Conservation (phyloP, 208 protist genomes). For the Kentomonas sorsogonicus region DNA sequence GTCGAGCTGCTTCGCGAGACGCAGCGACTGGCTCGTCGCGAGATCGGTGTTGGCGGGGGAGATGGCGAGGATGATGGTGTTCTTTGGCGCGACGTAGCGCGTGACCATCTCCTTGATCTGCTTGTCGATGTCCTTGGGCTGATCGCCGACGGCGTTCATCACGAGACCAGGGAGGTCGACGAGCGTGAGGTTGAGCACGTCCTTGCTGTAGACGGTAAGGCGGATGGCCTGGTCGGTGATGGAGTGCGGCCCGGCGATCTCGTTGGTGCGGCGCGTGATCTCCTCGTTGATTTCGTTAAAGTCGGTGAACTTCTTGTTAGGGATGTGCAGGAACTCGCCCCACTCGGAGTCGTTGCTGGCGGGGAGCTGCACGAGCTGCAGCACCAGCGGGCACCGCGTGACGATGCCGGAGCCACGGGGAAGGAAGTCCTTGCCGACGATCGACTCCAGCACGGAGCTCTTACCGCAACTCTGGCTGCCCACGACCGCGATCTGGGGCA, state of each 20-base stretch:
- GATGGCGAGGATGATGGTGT: constrained; percentile 98
- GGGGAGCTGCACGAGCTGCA: constrained; percentile 95
- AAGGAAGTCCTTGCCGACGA: constrained; percentile 99
- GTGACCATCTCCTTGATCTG: constrained; percentile 97
- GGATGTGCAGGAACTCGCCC: constrained; percentile 88
- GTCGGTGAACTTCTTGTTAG: constrained; percentile 91
- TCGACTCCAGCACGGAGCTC: constrained; percentile 98
- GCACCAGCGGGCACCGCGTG: constrained; percentile 97
- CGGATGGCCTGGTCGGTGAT: constrained; percentile 97
- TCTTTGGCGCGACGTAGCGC: constrained; percentile 93
- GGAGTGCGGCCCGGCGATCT: constrained; percentile 91
- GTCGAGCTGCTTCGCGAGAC: constrained; percentile 96
- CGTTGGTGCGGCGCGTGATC: constrained; percentile 95
- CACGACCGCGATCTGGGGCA: constrained; percentile 99
- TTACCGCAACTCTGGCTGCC: constrained; percentile 97
- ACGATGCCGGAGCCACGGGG: constrained; percentile 99
- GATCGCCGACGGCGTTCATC: constrained; percentile 97
- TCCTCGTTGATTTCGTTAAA: constrained; percentile 95
- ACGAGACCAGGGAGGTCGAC: constrained; percentile 99
- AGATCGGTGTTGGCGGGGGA: constrained; percentile 99
- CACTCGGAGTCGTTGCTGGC: constrained; percentile 57
- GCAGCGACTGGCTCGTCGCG: constrained; percentile 97
- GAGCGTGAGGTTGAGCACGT: constrained; percentile 98
- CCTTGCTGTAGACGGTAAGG: constrained; percentile 93
- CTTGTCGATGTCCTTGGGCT: constrained; percentile 97